Base-by-base conservation (phyloP, 83 land plant species). In the Picea mariana region DNA sequence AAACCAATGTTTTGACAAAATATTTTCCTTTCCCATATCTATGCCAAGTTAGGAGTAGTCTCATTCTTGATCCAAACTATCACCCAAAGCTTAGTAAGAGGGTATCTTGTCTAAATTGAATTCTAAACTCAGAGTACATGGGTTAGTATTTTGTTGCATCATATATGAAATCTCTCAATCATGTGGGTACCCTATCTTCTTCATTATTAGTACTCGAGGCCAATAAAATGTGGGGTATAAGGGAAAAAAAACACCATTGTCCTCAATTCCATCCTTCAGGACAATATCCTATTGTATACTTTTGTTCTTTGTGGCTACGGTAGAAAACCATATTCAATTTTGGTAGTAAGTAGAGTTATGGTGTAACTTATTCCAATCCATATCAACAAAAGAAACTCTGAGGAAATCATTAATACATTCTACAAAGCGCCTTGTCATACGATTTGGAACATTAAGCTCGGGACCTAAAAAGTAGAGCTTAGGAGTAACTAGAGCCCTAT, bases 391-490 rank as follows among this genome's bases (percentile, higher is more conserved):
- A 34, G 85, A 69, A 24, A 90, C 82, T 66, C 90, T 72, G 17
- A 90, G 68, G 81, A 90, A 90, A 62, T 88, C 83, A 80, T 87
- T 83, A 23, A 84, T 86, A 55, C 83, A 60, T 61, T 75, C 81
- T 62, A 82, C 42, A 83, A 42, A 86, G 65, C 88, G 87, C 34
- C 85, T 82, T 52, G 87, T 85, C 11, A 90, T 84, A 67, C 87
- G 85, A 71, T 90, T 90, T n/a, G 91, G 84, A 7, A 73, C 76
- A 21, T 90, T 91, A 59, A 86, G 16, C 64, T 90, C 91, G 58
- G 91, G 92, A 6, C 91, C 91, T 81, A 84, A 23, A 67, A 88
- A 92, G 80, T 92, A 94, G 72, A 94, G 86, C 78, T 83, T 94
- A 52, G 31, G 31, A 27, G 31, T 27, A 27, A 27, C 31, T 27